phyloP scores from a whole-genome alignment of 768 basidiomycete species.

The Boletellus emodensis region DNA sequence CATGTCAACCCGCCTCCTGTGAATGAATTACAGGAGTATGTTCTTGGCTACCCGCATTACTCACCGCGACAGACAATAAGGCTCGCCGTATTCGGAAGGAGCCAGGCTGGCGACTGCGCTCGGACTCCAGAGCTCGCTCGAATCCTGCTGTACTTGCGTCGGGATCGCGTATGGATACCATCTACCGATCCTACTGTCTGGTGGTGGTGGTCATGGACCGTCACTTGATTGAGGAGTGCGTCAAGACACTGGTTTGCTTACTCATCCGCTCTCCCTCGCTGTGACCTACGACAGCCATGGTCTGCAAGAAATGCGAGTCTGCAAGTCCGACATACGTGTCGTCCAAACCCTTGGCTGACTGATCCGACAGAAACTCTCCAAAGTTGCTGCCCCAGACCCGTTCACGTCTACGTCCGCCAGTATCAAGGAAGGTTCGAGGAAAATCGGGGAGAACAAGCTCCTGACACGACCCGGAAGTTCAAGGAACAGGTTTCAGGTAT shows the following conservation, averaged over 20 bases:
- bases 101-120: neutral
- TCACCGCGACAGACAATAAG: conserved; percentile 33
- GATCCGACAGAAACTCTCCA: conserved; percentile 72
- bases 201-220: too few species aligned
- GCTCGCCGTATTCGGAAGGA: conserved; percentile 21
- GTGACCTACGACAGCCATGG: conserved; percentile 46
- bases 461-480: conserved; percentile 64
- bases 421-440: conserved; percentile 78
- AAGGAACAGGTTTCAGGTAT: conserved; percentile 74
- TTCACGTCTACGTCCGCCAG: conserved; percentile 68
- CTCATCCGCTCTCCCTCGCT: conserved; percentile 7
- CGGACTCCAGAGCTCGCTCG: neutral
- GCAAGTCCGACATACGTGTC: conserved; percentile 34
- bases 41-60: conserved; percentile 13
- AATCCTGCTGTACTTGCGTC: too few species aligned
- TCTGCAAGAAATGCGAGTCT: conserved; percentile 84
- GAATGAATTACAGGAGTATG: conserved; percentile 14
- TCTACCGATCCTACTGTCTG: too few species aligned
- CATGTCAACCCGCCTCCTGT: conserved; percentile 33
- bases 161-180: too few species aligned
- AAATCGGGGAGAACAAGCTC: conserved; percentile 83
- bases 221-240: too few species aligned
- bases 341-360: conserved; percentile 4
- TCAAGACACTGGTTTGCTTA: conserved; percentile 9
- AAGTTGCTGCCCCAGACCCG: conserved; percentile 86